These are phyloP conservation scores for Colletotrichum viniferum DNA, from an alignment of 2,329 filamentous ascomycete species.

Conservation along the genomic window DNA sequence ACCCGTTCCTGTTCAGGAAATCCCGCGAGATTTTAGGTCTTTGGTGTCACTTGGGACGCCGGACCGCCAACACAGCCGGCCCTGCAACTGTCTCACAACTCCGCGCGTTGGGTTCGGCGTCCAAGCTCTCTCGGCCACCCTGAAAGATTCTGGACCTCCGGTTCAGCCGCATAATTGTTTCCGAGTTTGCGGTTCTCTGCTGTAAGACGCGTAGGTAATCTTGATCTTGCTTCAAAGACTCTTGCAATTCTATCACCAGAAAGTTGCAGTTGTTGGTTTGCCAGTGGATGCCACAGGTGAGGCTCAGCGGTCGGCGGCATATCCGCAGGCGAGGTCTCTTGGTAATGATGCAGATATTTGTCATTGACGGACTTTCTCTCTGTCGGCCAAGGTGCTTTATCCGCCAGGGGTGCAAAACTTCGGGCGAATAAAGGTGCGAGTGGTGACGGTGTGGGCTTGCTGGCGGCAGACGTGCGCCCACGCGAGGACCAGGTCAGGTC, in stretches of 20 bases:
- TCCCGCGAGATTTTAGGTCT: not conserved
- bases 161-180: conserved; percentile 6
- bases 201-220: not conserved
- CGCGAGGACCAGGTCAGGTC: not conserved
- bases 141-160: conserved; percentile 16
- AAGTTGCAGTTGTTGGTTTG: not conserved
- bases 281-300: not conserved
- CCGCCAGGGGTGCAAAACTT: not conserved
- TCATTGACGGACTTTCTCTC: conserved; percentile 13
- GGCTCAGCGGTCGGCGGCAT: not conserved
- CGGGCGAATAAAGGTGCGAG: conserved; percentile 19
- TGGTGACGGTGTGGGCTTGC: not conserved
- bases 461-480: not conserved
- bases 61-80: conserved; percentile 4
- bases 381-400: not conserved
- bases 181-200: not conserved
- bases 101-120: not conserved
- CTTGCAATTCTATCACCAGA: not conserved
- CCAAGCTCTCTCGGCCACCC: not conserved
- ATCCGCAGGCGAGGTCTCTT: not conserved
- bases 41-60: not conserved
- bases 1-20: conserved; percentile 8
- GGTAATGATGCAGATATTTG: not conserved
- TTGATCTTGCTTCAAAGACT: not conserved
- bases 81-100: conserved; percentile 18